Conservation (phyloP, 805 yeast genomes). For the Cyberlindnera saturnus region DNA sequence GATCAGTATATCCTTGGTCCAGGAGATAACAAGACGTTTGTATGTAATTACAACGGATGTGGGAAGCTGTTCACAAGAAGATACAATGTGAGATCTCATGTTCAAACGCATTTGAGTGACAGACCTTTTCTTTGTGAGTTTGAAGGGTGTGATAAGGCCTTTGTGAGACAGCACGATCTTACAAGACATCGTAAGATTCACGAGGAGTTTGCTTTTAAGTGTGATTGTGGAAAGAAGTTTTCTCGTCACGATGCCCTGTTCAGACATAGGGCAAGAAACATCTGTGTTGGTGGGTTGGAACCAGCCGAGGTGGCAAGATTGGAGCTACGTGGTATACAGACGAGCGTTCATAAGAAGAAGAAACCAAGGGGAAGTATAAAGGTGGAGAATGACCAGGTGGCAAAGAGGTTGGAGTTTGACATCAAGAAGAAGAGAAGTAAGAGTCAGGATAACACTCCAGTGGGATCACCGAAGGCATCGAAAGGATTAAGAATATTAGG, state of each 20-base stretch:
- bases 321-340: constrained; percentile 7
- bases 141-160: constrained; percentile 67
- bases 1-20: constrained; percentile 83
- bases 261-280: constrained; percentile 72
- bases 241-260: constrained; percentile 84
- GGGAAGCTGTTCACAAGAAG: constrained; percentile 80
- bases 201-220: constrained; percentile 59
- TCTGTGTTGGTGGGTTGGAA: constrained; percentile 69
- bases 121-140: constrained; percentile 77
- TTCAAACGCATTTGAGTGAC: constrained; percentile 93
- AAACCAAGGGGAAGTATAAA: constrained; percentile 3
- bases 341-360: constrained; percentile 12
- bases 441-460: constrained; percentile 1
- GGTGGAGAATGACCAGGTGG: constrained; percentile 16
- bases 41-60: constrained; percentile 73
- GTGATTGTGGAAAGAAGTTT: constrained; percentile 94
- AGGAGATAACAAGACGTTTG: constrained; percentile 59
- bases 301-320: constrained; percentile 8
- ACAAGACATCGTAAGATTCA: constrained; percentile 88
- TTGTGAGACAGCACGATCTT: constrained; percentile 94
- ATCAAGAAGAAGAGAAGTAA: constrained; percentile 3
- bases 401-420: constrained; percentile 18
- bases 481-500: neutral
- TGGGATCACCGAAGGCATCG: neutral
- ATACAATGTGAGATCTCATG: constrained; percentile 90